Conservation (phyloP, 1,284 basidiomycete genomes). For the Tilletiaria anomala region DNA sequence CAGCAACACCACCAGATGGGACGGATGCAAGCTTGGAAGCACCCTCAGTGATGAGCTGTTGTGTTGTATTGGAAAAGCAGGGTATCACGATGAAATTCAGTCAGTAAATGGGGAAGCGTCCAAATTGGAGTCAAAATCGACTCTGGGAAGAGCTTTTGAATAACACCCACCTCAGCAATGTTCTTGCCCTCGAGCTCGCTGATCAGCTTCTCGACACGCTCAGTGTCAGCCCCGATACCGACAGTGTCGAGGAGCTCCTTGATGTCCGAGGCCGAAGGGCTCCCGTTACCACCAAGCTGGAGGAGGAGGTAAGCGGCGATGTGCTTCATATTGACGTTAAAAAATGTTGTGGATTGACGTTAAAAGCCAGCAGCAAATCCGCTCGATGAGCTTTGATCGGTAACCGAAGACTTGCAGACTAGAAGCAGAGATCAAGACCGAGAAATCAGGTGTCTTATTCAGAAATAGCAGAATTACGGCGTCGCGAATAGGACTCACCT, state of each 20-base stretch:
- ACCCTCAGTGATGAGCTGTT: conserved; percentile 88
- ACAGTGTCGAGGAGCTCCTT: conserved; percentile 74
- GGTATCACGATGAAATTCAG: neutral
- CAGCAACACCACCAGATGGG: conserved; percentile 41
- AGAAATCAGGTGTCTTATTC: too few relatives aligned
- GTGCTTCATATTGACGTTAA: conserved; percentile 28
- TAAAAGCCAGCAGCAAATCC: conserved; percentile 37
- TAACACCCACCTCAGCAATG: too few relatives aligned
- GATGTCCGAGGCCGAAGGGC: conserved; percentile 75
- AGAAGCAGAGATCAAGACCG: neutral
- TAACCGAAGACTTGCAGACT: conserved; percentile 65
- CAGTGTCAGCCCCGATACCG: conserved; percentile 72
- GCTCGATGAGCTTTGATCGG: conserved; percentile 35
- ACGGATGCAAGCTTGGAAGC: conserved; percentile 86
- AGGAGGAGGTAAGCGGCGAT: conserved; percentile 69
- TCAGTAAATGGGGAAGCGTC: neutral
- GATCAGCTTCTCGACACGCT: conserved; percentile 70
- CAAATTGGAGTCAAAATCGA: neutral
- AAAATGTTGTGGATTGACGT: too few relatives aligned
- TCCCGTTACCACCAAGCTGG: conserved; percentile 77
- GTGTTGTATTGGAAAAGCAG: conserved; percentile 2
- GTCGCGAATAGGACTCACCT: neutral
- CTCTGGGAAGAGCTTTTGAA: neutral
- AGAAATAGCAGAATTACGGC: too few relatives aligned
- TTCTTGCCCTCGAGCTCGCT: conserved; percentile 87